Base-by-base conservation (phyloP, 2,329 filamentous ascomycete genomes). In the Ophiostoma himal-ulmi region DNA sequence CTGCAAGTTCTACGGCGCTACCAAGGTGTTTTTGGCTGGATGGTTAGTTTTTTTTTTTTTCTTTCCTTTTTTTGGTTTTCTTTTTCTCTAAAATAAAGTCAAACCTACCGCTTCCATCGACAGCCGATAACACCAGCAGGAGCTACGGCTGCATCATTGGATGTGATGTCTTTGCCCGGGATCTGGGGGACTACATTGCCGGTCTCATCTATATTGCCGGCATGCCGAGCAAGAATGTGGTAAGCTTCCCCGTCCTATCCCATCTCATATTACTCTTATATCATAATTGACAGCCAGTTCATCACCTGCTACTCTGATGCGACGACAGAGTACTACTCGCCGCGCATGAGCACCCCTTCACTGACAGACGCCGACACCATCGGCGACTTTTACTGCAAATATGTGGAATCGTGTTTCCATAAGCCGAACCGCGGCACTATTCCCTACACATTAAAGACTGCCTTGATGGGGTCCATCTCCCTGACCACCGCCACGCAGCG, bases 321-420 rank as follows among this genome's bases (percentile, higher is more conserved):
- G 60, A 69, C 30, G 26, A 37, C n/a, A 8, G 20, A 60, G 34
- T 64, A 62, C 54, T 70, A 64, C 20, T 14, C 17, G 5, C 67
- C 70, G 11, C 37, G 68, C 54, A 39, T 44, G 54, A 13, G 36
- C 64, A 30, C 36, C 13, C n/a, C 64, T 1, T 34, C 37, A 7
- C 3, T 37, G 13, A 41, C 57, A 26, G 44, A 62, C 14, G 60
- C 30, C 62, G 67, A 70, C 26, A 65, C 62, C 30, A n/a, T 34
- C 34, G 69, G 54, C 20, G 17, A 17, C 4, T 11, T 20, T 11
- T 30, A 48, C 22, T 11, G 34, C 30, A 11, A 11, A 7, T 72
- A 71, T 68, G 30, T 71, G 26, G 30, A 67, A 36, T 11, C 5
- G 26, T 73, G 71, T 41, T 20, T 71, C n/a, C 71, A 67, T n/a